phyloP scores from a whole-genome alignment of 2,329 filamentous ascomycete species.

The Diaporthe eres region DNA sequence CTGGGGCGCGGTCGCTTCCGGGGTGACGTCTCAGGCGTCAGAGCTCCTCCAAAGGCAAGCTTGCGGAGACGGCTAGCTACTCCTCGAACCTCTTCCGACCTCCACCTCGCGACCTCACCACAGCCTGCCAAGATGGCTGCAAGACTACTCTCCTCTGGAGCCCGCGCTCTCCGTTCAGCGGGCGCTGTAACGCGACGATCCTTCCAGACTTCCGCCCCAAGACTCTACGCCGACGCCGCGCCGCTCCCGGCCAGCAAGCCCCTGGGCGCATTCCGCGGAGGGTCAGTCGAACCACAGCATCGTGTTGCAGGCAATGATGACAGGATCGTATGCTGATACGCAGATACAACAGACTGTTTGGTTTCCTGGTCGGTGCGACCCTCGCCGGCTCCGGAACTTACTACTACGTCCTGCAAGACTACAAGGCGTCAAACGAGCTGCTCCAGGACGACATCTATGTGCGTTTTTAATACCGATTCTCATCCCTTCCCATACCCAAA shows the following conservation, averaged over 20 bases:
- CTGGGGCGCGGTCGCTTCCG: conserved; percentile 7
- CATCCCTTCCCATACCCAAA: conserved; percentile 42
- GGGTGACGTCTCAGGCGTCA: conserved; percentile 36
- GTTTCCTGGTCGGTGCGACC: conserved; percentile 89
- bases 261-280: conserved; percentile 73
- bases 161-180: conserved; percentile 53
- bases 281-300: conserved; percentile 59
- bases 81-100: conserved; percentile 6
- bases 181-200: conserved; percentile 52
- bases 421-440: conserved; percentile 92
- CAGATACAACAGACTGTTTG: conserved; percentile 77
- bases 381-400: conserved; percentile 87
- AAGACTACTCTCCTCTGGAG: conserved; percentile 58
- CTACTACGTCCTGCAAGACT: conserved; percentile 93
- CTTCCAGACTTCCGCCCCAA: conserved; percentile 66
- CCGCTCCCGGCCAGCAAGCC: conserved; percentile 70
- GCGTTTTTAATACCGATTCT: conserved; percentile 66
- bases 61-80: background rate
- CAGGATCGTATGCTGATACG: background rate
- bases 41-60: conserved; percentile 27
- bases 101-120: conserved; percentile 31
- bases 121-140: conserved; percentile 58
- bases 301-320: background rate
- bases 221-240: conserved; percentile 58
- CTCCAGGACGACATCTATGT: conserved; percentile 97